Evolutionary conservation across 2,329 filamentous ascomycete species (phyloP).

Genomic region (Hymenoscyphus infarciens): DNA sequence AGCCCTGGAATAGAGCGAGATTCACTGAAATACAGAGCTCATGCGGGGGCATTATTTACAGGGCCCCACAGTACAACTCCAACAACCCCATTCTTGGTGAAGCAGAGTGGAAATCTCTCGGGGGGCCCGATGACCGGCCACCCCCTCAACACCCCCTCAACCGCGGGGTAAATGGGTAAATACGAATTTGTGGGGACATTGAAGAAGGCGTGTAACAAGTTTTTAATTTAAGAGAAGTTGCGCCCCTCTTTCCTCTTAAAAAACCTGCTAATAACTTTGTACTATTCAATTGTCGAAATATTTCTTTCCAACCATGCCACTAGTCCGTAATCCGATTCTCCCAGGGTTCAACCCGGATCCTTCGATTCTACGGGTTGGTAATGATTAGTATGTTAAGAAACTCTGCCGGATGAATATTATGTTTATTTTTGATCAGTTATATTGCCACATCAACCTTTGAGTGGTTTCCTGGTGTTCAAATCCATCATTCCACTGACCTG

Average conservation of each 20-base stretch:
- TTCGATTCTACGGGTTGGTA: slow-evolving; percentile 46
- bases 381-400: slow-evolving; percentile 39
- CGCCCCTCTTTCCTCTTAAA: neutral
- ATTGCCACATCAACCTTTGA: slow-evolving; percentile 53
- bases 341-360: slow-evolving; percentile 54
- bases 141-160: too few species aligned
- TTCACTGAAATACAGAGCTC: too few species aligned
- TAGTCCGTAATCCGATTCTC: slow-evolving; percentile 38
- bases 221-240: neutral
- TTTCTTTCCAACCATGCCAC: slow-evolving; percentile 13
- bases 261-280: neutral
- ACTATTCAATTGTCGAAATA: neutral
- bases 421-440: slow-evolving; percentile 32
- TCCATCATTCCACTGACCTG: slow-evolving; percentile 49
- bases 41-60: too few species aligned
- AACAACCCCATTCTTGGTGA: neutral
- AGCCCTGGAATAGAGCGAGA: too few species aligned
- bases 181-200: neutral
- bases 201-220: neutral
- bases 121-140: neutral
- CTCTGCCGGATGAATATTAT: neutral
- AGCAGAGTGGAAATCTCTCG: neutral
- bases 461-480: slow-evolving; percentile 49
- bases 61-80: neutral
- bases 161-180: neutral